Evolutionary conservation across 164 flowering plant species (phyloP).

Genomic region (Cinnamomum chago): DNA sequence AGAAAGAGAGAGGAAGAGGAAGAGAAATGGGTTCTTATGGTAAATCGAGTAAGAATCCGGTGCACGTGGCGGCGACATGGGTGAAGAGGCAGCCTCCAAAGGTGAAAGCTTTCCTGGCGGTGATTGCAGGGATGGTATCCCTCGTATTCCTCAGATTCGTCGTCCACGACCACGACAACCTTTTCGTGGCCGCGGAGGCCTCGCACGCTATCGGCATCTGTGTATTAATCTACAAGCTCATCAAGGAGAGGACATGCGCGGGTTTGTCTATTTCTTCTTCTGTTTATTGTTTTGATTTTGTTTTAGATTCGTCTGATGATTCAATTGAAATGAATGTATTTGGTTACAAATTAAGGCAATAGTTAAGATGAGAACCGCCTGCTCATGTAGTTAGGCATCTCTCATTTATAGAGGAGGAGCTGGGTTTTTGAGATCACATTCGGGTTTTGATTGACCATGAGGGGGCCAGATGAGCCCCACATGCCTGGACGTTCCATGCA

Average conservation of each 20-base stretch:
- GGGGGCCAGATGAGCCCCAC: too few relatives aligned
- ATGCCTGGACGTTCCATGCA: too few relatives aligned
- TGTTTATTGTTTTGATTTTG: background rate
- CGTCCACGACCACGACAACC: constrained; percentile 37
- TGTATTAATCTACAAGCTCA: constrained; percentile 35
- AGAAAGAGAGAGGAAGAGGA: background rate
- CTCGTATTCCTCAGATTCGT: constrained; percentile 28
- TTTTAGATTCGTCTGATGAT: too few relatives aligned
- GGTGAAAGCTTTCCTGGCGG: constrained; percentile 32
- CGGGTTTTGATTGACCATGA: too few relatives aligned
- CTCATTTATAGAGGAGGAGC: too few relatives aligned
- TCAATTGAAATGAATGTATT: too few relatives aligned
- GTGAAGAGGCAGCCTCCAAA: constrained; percentile 34
- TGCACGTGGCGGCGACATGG: constrained; percentile 23
- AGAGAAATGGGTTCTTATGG: background rate
- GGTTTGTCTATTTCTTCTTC: constrained; percentile 9
- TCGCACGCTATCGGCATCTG: constrained; percentile 34
- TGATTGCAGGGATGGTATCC: constrained; percentile 25
- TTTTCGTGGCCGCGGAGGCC: constrained; percentile 37
- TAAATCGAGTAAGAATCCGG: background rate
- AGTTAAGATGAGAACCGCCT: too few relatives aligned
- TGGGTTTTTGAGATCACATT: too few relatives aligned
- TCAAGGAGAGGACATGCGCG: constrained; percentile 34
- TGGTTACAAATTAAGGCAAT: too few relatives aligned
- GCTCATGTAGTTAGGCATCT: too few relatives aligned